Evolutionary conservation across 257 asterid species (phyloP), one percentile per base, ranked within the genome.

Genomic region (Fraxinus americana): DNA sequence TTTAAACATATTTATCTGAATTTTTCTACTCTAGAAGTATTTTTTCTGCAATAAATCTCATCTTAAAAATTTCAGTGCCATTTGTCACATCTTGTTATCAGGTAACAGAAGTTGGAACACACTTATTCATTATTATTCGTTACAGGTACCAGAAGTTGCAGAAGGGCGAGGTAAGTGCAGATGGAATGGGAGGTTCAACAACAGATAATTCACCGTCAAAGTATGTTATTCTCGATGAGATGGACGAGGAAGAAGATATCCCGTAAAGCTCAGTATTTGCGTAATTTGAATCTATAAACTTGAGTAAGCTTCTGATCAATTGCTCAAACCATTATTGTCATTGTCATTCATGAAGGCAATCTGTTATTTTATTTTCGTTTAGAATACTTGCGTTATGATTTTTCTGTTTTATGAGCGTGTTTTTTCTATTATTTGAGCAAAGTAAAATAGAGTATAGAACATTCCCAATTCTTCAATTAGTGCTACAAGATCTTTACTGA

Each of bases 191-290:
- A 66, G 80, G 67, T 16, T 65, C 90, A 8, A 65, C 83, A 6
- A 75, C 45, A 2, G 87, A 76, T 30, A 81, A 72, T 78, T 78
- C 80, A 21, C 38, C 90, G 71, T 84, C 97, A 19, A 92, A 89
- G 78, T 94, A 94, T 79, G 96, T 88, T 79, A 94, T 94, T 50
- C 97, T 94, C 30, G 98, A 91, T 67, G 98, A 92, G 86, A 81
- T 83, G 86, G 98, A 92, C 12, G 97, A 90, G 70, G 91, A 89
- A 81, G 97, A 86, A 72, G 90, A 89, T 14, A 74, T 50, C 45
- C 83, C 88, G 61, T 89, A 77, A 82, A 76, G 74, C 80, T 74
- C 73, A 16, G 78, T 75, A 65, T 75, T 43, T 61, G 41, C 54
- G 12, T 76, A 19, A 80, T 72, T 72, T 71, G 43, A 78, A 74